phyloP scores from a whole-genome alignment of 108 stramenopile genomes.

The Parmales sp. region DNA sequence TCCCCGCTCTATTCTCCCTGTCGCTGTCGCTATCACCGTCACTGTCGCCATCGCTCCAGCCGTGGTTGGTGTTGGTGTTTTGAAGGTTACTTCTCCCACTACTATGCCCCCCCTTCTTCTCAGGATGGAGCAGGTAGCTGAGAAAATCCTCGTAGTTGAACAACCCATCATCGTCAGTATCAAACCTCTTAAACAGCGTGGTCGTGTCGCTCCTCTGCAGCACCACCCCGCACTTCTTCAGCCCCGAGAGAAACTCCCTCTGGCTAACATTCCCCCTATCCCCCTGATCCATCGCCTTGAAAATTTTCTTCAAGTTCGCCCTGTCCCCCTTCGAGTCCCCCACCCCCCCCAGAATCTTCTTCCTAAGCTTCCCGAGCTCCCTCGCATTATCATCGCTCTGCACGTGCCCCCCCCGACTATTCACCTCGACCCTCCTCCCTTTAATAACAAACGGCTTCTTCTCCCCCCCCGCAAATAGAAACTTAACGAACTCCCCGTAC shows the following conservation, averaged over 20 bases:
- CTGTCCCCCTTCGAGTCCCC: conserved; percentile 1
- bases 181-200: not conserved
- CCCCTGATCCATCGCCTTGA: not conserved
- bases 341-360: not conserved
- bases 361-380: conserved; percentile 4
- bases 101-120: not conserved
- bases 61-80: too few relatives aligned
- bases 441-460: too few relatives aligned
- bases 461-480: too few relatives aligned
- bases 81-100: too few relatives aligned
- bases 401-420: not conserved
- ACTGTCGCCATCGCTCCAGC: too few relatives aligned
- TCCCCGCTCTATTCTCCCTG: too few relatives aligned
- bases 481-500: too few relatives aligned
- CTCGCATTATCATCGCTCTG: not conserved
- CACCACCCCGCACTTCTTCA: conserved; percentile 1
- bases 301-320: not conserved
- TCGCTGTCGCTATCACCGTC: too few relatives aligned
- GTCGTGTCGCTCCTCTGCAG: not conserved
- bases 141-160: conserved; percentile 4
- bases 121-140: not conserved
- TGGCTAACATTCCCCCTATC: not conserved
- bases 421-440: not conserved
- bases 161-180: not conserved
- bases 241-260: not conserved